A percentile compares a stretch with the other conserved stretches of the same genome.
Evolutionary conservation across 768 basidiomycete species (phyloP).

Genomic region (Boletus rubroflammeus): DNA sequence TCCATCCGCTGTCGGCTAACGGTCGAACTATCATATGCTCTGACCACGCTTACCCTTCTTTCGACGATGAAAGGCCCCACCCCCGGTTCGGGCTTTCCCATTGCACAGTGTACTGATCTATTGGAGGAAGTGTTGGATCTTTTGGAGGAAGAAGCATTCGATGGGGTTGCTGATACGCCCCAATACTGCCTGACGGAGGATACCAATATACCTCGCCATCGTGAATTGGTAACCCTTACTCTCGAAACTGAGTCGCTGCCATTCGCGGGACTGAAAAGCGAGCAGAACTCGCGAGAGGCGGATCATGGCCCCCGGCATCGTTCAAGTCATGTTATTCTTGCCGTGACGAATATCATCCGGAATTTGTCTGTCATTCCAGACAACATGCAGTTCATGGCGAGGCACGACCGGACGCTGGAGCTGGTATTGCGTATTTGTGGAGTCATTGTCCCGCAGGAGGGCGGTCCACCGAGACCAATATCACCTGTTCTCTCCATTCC

Average conservation of each 20-base stretch:
- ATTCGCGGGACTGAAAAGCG: conserved; percentile 51
- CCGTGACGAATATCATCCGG: conserved; percentile 76
- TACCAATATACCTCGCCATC: conserved; percentile 54
- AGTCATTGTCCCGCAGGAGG: conserved; percentile 36
- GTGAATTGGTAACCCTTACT: conserved; percentile 56
- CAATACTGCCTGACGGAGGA: conserved; percentile 29
- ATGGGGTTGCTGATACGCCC: conserved; percentile 35
- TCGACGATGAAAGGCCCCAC: conserved; percentile 70
- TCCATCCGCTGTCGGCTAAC: conserved; percentile 82
- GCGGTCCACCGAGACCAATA: conserved; percentile 37
- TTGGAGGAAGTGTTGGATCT: conserved; percentile 86
- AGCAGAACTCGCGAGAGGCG: conserved; percentile 49
- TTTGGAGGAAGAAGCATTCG: conserved; percentile 78
- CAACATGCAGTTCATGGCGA: conserved; percentile 64
- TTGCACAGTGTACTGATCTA: conserved; percentile 73
- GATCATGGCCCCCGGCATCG: conserved; percentile 59
- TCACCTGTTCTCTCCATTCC: conserved; percentile 62
- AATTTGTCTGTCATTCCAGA: conserved; percentile 78
- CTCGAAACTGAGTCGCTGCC: conserved; percentile 55
- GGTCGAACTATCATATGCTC: conserved; percentile 82
- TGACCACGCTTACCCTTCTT: conserved; percentile 82
- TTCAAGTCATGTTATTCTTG: conserved; percentile 58
- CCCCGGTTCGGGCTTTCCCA: conserved; percentile 61
- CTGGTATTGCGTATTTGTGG: conserved; percentile 67
- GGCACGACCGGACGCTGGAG: conserved; percentile 60